Evolutionary conservation across 140 eudicot genomes (phyloP), one percentile per base, ranked within the genome.

Genomic region (Flaveria floridana): DNA sequence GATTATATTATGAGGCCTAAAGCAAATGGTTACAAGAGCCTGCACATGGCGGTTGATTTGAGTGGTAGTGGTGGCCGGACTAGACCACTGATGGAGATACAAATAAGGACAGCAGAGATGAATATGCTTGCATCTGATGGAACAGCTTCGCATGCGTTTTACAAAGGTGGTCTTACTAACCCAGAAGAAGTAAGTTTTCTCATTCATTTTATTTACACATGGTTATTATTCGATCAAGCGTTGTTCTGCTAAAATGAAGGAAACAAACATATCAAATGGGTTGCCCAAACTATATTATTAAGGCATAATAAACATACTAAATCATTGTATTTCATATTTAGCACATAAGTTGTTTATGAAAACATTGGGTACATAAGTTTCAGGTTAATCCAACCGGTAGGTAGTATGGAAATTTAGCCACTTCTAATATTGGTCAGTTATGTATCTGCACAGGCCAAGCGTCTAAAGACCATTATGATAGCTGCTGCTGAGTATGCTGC

Each of bases 401-500:
- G 34, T 28, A 28, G 34, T 42, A 42, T 42, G 11, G 11, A 42
- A 6, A 42, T 10, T 44, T 4, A 4, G 59, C 46, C 12, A 52
- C 70, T 41, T 61, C 47, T 37, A 52, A 19, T 51, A 53, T 63
- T 48, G 18, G 48, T 44, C 37, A 63, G 61, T 58, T 65, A 4
- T 44, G 48, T 44, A 44, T 44, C 10, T 7, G 13, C 3, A 70
- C 66, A 93, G 98, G 97, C 98, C 59, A 90, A 82, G 82, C 89
- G 91, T 18, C 87, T 93, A 4, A 90, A 93, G 88, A 88, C 97
- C 44, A 86, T 93, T 19, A 90, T 93, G 98, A 85, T 93, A 80
- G 97, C 98, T 83, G 98, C 98, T 58, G 91, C 96, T 11, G 98
- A 93, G 83, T 86, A 88, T 71, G 93, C 97, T 67, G 98, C 97